phyloP scores from a whole-genome alignment of 306 rosid genomes.

The Quercus alba region DNA sequence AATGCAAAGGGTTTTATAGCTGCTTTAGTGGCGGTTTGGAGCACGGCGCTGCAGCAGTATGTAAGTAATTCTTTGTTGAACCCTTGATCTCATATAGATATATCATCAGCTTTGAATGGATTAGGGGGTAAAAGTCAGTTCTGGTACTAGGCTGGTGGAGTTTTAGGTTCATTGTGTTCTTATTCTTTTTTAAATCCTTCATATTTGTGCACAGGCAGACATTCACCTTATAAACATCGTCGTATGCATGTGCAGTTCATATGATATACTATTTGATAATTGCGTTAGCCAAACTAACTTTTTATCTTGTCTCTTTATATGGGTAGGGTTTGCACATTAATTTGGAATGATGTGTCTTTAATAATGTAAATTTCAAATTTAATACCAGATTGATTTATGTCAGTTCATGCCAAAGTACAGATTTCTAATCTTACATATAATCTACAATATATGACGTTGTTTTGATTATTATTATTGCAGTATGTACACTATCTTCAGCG shows the following conservation, averaged over 20 bases:
- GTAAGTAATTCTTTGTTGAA: constrained; percentile 41
- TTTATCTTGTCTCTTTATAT: background rate
- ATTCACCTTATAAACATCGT: background rate
- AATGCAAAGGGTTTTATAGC: constrained; percentile 70
- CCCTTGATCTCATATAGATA: constrained; percentile 16
- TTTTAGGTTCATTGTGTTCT: constrained; percentile 8
- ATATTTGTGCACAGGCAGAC: background rate
- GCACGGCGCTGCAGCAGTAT: constrained; percentile 75
- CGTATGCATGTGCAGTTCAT: background rate
- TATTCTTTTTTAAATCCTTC: constrained; percentile 9
- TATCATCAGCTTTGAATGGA: constrained; percentile 7
- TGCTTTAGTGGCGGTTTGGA: constrained; percentile 77
- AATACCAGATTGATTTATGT: background rate
- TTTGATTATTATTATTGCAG: constrained; percentile 35
- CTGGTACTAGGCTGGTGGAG: constrained; percentile 16
- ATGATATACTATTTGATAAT: background rate
- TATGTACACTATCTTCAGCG: constrained; percentile 72
- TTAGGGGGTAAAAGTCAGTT: constrained; percentile 15
- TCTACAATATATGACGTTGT: constrained; percentile 15
- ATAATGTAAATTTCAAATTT: background rate
- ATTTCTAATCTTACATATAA: background rate
- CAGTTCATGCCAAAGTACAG: background rate
- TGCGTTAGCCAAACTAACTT: background rate
- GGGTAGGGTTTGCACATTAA: background rate
- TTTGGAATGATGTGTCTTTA: background rate